Evolutionary conservation across 2,329 filamentous ascomycete genomes (phyloP), one percentile per base, ranked within the genome.

Genomic region (Colletotrichum zoysiae): DNA sequence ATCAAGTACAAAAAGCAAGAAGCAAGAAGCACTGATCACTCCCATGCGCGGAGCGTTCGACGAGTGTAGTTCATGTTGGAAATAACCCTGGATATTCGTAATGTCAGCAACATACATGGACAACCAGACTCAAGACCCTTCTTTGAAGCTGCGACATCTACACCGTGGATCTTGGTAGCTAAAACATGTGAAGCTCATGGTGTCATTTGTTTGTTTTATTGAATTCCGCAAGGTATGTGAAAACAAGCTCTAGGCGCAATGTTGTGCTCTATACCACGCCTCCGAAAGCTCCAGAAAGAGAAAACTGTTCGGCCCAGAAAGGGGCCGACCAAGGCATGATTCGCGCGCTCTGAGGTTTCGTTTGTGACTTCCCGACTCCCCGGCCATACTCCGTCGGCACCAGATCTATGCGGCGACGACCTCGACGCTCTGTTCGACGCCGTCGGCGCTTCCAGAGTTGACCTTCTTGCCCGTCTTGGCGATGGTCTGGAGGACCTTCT

Each of bases 391-490:
- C 81, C 76, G 42, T 18, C 42, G 38, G 33, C 35, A 40, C 40
- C 55, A 88, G 11, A 35, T 30, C 30, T 65, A 72, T 61, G 70
- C 69, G 56, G 70, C 69, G 40, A 53, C 35, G 48, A 72, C 77
- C 77, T 85, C 85, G 73, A 90, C 81, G 73, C 86, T 86, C 81
- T 84, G 83, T 69, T 81, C 79, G 71, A 88, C 86, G 66, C 92
- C 93, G 79, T 95, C 92, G 33, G 88, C 91, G 85, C 90, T 89
- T 76, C 88, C 93, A 38, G 87, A 90, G 83, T 93, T 97, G 80
- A 98, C 91, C 79, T 92, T 92, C 90, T 98, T 98, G 79, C 95
- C 95, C 16, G 95, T 97, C 90, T 97, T 97, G 88, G 92, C 91
- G 82, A 98, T 97, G 81, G 93, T 97, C 80, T 89, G 87, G 73